Evolutionary conservation across 257 asterid species (phyloP).

Genomic region (Rehmannia glutinosa): DNA sequence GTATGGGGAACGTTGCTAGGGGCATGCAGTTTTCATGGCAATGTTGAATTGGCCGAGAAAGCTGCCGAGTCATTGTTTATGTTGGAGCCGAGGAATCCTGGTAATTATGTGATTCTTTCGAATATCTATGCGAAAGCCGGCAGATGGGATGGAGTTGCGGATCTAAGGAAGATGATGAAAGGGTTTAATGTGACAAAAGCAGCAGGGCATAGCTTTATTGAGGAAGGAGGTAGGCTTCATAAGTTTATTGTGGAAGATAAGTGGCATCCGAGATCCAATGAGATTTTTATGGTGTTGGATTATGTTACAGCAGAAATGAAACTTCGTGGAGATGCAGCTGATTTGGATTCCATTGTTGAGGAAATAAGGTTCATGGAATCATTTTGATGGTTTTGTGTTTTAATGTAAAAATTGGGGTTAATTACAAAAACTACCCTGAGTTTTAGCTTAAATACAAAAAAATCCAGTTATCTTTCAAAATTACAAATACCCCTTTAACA

Average conservation of each 20-base stretch:
- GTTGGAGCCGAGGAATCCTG: conserved; percentile 77
- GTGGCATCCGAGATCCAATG: conserved; percentile 45
- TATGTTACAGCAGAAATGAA: conserved; percentile 43
- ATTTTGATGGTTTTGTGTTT: background rate
- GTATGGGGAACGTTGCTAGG: conserved; percentile 86
- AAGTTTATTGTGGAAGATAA: conserved; percentile 76
- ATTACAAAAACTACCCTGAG: no score
- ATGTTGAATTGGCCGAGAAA: conserved; percentile 63
- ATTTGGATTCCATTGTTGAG: conserved; percentile 29
- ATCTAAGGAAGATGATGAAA: conserved; percentile 70
- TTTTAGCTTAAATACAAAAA: no score
- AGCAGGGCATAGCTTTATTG: conserved; percentile 84
- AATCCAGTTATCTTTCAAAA: no score
- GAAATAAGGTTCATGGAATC: conserved; percentile 19
- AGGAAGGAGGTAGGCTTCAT: conserved; percentile 68
- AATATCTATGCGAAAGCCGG: conserved; percentile 67
- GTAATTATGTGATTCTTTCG: conserved; percentile 83
- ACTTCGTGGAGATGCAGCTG: conserved; percentile 8
- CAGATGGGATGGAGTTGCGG: conserved; percentile 69
- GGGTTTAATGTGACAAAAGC: conserved; percentile 53
- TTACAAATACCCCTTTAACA: no score
- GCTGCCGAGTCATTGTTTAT: conserved; percentile 57
- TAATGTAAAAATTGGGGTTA: background rate
- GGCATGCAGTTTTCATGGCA: conserved; percentile 80
- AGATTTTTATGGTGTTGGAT: conserved; percentile 45